These are phyloP conservation scores for Cyclanthera cordifolia DNA, from an alignment of 306 rosid genomes.

Conservation along the genomic window DNA sequence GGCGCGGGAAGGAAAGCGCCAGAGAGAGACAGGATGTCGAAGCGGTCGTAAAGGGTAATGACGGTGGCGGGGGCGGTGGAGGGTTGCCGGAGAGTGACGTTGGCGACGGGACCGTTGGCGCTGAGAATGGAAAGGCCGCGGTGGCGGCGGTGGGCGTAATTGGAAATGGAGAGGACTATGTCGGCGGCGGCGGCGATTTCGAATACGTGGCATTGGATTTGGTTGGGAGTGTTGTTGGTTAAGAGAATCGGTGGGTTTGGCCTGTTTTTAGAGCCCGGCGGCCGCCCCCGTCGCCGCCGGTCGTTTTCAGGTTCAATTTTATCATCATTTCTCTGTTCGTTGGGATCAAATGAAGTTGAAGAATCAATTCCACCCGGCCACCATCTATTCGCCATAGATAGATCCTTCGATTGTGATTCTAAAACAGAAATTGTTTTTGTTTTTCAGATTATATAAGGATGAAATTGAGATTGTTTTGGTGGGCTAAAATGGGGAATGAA, in stretches of 20 bases:
- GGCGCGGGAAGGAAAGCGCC: constrained; percentile 81
- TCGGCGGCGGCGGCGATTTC: constrained; percentile 63
- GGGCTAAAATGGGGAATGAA: too few species aligned
- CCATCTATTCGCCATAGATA: constrained; percentile 42
- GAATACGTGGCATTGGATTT: constrained; percentile 62
- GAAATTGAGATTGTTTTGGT: too few species aligned
- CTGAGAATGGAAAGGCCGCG: constrained; percentile 74
- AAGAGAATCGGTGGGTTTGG: constrained; percentile 58
- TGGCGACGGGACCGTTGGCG: constrained; percentile 52
- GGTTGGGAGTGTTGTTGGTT: constrained; percentile 59
- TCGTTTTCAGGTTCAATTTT: constrained; percentile 11
- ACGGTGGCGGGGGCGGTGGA: constrained; percentile 46
- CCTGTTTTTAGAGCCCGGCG: constrained; percentile 78
- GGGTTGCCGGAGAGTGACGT: constrained; percentile 60
- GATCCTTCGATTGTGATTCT: neutral
- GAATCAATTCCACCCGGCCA: constrained; percentile 54
- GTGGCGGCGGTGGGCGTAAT: constrained; percentile 56
- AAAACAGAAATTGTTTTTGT: too few species aligned
- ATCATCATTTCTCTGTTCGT: too few species aligned
- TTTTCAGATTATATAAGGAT: too few species aligned
- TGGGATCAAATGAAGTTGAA: too few species aligned
- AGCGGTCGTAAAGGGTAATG: constrained; percentile 49
- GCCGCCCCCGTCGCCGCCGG: constrained; percentile 71
- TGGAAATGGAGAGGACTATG: constrained; percentile 42
- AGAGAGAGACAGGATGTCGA: constrained; percentile 55